phyloP scores from a whole-genome alignment of 768 basidiomycete species.

The Phanerochaete carnosa region DNA sequence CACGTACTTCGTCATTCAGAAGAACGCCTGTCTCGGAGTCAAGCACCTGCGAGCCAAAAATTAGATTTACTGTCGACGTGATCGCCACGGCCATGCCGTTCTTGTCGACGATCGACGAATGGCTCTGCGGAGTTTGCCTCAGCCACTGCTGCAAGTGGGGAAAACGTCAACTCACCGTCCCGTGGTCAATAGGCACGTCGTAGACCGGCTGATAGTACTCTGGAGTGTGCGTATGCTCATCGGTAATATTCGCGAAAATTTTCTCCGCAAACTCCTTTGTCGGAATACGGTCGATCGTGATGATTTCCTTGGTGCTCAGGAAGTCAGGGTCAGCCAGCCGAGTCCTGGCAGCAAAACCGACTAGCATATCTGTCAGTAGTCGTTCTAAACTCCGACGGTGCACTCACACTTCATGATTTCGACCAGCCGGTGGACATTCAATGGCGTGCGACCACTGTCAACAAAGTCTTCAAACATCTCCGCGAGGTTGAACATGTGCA shows the following conservation, averaged over 20 bases:
- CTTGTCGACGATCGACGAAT: conserved; percentile 78
- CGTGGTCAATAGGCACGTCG: conserved; percentile 78
- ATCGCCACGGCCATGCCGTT: conserved; percentile 84
- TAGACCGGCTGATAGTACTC: conserved; percentile 84
- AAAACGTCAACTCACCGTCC: conserved; percentile 57
- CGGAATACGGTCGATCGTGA: conserved; percentile 59
- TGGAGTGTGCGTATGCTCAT: conserved; percentile 76
- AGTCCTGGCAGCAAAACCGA: conserved; percentile 73
- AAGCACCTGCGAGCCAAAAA: conserved; percentile 87
- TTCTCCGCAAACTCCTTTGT: conserved; percentile 64
- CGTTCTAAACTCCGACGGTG: neutral
- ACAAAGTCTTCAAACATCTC: conserved; percentile 63
- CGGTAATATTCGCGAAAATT: conserved; percentile 71
- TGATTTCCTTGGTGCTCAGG: conserved; percentile 40
- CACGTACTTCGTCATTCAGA: conserved; percentile 76
- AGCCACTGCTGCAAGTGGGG: neutral
- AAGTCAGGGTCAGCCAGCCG: conserved; percentile 79
- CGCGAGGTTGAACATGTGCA: conserved; percentile 89
- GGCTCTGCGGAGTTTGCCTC: conserved; percentile 51
- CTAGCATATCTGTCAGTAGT: conserved; percentile 23
- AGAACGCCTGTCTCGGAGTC: conserved; percentile 87
- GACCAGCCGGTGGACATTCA: conserved; percentile 76
- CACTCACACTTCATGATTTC: conserved; percentile 80
- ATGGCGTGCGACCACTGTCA: conserved; percentile 46
- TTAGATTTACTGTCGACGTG: conserved; percentile 85